Evolutionary conservation across 1,139 yeast genomes (phyloP).

Genomic region (Diutina sp.): DNA sequence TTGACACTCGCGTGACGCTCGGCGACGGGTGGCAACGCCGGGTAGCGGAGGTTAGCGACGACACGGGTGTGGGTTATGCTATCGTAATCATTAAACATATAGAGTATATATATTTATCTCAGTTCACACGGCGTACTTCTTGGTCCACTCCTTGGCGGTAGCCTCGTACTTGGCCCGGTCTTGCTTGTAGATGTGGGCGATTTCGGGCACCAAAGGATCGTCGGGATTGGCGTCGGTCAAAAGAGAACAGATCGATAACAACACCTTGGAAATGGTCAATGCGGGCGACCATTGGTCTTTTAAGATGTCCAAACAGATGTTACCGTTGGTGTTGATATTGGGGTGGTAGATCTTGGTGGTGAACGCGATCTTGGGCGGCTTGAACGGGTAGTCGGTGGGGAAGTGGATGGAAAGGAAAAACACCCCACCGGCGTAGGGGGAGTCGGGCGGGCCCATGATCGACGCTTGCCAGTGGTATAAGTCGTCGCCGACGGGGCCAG

Average conservation of each 20-base stretch:
- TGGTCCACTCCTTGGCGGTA: slow-evolving; percentile 97
- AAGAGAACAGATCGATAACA: slow-evolving; percentile 79
- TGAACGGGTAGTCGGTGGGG: slow-evolving; percentile 92
- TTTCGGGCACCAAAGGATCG: slow-evolving; percentile 97
- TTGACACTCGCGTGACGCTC: neutral
- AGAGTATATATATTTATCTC: slow-evolving; percentile 1
- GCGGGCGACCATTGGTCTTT: slow-evolving; percentile 93
- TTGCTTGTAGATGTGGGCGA: slow-evolving; percentile 92
- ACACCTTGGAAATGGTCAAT: slow-evolving; percentile 76
- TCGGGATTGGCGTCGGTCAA: slow-evolving; percentile 97
- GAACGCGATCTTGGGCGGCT: slow-evolving; percentile 87
- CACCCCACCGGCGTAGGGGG: slow-evolving; percentile 90
- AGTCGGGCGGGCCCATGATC: slow-evolving; percentile 90
- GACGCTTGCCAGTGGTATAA: slow-evolving; percentile 96
- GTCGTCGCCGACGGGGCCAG: slow-evolving; percentile 98
- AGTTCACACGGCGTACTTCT: slow-evolving; percentile 80
- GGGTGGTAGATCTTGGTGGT: slow-evolving; percentile 89
- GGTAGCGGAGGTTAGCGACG: neutral
- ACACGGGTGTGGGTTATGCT: neutral
- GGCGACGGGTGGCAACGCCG: neutral
- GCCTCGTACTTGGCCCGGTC: slow-evolving; percentile 93
- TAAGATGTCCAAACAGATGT: slow-evolving; percentile 74
- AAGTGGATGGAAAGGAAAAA: slow-evolving; percentile 84
- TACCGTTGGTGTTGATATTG: slow-evolving; percentile 79
- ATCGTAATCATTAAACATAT: slow-evolving; percentile 2